Conservation (phyloP, 371 early-diverging fungal species). For the Syncephalis plumigaleata region DNA sequence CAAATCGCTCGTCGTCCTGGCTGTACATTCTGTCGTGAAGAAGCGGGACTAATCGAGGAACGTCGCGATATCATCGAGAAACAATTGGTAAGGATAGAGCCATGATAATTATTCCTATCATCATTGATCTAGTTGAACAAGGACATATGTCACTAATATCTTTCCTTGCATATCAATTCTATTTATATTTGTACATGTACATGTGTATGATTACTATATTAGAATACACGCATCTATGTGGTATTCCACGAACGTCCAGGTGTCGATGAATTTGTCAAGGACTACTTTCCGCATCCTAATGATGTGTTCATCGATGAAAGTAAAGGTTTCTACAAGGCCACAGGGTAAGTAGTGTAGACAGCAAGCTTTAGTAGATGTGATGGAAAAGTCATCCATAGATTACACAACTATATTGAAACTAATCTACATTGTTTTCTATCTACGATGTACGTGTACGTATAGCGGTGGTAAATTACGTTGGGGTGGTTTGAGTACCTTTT, state of each 20-base stretch:
- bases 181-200: too few relatives aligned
- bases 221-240: not conserved
- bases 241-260: not conserved
- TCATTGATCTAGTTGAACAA: too few relatives aligned
- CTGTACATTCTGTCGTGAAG: not conserved
- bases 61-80: not conserved
- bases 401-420: too few relatives aligned
- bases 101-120: too few relatives aligned
- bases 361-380: too few relatives aligned
- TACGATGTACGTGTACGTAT: too few relatives aligned
- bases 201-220: too few relatives aligned
- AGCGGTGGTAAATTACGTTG: slow-evolving; percentile 1
- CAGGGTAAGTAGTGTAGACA: not conserved
- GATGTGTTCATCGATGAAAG: not conserved
- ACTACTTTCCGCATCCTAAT: not conserved
- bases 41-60: not conserved
- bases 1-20: not conserved
- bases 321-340: not conserved
- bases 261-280: not conserved
- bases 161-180: too few relatives aligned
- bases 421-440: too few relatives aligned
- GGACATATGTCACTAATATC: too few relatives aligned
- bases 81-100: not conserved
- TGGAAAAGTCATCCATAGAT: too few relatives aligned
- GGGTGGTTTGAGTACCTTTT: not conserved